Percentiles rank a stretch among this genome's conserved stretches.
These are phyloP conservation scores for Candida tetrigidarum DNA, from an alignment of 1,139 yeast species.

Conservation along the genomic window DNA sequence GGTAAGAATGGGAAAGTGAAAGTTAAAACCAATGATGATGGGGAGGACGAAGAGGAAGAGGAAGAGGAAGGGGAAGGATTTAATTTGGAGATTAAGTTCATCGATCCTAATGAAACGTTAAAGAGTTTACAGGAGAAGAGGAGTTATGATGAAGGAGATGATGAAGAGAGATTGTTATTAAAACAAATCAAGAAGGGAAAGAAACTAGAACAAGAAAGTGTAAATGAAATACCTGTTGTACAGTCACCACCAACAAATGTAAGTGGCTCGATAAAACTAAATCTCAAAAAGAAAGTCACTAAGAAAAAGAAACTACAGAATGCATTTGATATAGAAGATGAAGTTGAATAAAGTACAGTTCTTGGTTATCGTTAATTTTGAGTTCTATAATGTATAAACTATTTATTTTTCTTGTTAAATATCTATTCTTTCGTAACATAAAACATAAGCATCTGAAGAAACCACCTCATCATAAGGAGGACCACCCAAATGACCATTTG, in stretches of 20 bases:
- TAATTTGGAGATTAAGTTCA: constrained; percentile 35
- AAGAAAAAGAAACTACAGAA: constrained; percentile 2
- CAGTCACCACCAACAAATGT: neutral
- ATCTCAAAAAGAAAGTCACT: constrained; percentile 9
- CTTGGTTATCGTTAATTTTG: no score
- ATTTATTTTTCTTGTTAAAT: neutral
- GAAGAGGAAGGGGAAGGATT: constrained; percentile 34
- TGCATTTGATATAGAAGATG: constrained; percentile 2
- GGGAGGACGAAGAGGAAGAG: constrained; percentile 49
- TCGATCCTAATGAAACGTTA: constrained; percentile 25
- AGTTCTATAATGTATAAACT: constrained; percentile 2
- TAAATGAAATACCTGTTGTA: neutral
- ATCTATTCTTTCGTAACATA: constrained; percentile 55
- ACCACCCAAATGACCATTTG: constrained; percentile 48
- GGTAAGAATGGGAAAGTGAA: constrained; percentile 62
- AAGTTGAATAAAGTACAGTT: no score
- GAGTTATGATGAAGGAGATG: neutral
- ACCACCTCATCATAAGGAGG: constrained; percentile 41
- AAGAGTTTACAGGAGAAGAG: neutral
- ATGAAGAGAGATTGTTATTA: constrained; percentile 10
- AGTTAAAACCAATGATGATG: constrained; percentile 46
- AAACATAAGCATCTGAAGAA: constrained; percentile 71
- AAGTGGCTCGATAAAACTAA: constrained; percentile 13
- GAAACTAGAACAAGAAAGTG: constrained; percentile 7
- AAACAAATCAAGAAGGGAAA: constrained; percentile 13